Conservation (phyloP, 495 filamentous ascomycete genomes). For the Daldinia vernicosa region DNA sequence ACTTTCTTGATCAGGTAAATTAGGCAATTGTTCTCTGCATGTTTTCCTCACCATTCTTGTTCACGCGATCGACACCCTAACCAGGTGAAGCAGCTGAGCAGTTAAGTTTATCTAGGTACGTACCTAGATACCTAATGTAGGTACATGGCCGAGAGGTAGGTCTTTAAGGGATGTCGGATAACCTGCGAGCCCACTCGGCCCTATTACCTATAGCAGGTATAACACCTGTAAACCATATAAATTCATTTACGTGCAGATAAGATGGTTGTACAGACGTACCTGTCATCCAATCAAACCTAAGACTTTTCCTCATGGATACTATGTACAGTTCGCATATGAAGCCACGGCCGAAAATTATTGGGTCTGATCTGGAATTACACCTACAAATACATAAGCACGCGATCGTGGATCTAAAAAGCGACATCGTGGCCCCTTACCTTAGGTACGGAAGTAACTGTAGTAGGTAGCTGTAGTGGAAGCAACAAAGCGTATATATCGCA, state of each 20-base stretch:
- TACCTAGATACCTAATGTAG: neutral
- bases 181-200: neutral
- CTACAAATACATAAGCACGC: conserved; percentile 4
- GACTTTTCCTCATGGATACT: neutral
- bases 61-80: neutral
- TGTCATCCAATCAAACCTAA: neutral
- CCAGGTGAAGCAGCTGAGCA: neutral
- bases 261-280: neutral
- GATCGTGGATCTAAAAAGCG: conserved; percentile 11
- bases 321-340: neutral
- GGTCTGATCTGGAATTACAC: neutral
- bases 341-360: neutral
- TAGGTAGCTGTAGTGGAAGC: conserved; percentile 1
- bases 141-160: neutral
- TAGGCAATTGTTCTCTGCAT: neutral
- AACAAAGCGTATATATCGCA: conserved; percentile 20
- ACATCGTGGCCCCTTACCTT: conserved; percentile 4
- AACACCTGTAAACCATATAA: neutral
- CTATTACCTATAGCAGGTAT: conserved; percentile 5
- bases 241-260: conserved; percentile 5
- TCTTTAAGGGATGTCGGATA: neutral
- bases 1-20: neutral
- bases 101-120: neutral
- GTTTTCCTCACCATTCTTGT: neutral
- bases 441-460: neutral